Base-by-base conservation (phyloP, 371 early-diverging fungal genomes). In the Mortierella polycephala region DNA sequence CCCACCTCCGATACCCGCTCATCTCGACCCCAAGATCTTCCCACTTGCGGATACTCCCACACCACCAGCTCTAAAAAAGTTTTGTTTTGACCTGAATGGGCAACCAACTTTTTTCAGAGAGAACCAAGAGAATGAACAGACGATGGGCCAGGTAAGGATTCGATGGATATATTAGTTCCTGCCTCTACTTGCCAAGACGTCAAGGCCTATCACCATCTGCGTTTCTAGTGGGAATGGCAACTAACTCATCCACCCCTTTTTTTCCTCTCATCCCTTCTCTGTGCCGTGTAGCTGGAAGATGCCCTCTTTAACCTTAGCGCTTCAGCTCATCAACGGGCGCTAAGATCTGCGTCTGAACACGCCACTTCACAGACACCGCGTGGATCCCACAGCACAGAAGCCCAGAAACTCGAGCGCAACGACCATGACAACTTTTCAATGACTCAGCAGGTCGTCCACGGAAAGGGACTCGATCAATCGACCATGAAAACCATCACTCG, bases 31-130 rank as follows among this genome's bases (percentile, higher is more conserved):
- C 16, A 81, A 82, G 56, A 64, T 75, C 47, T 91, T 85, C 71
- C 91, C 91, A 7, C 82, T 91, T 42, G 86, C 89, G 6, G 83
- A 87, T 61, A 84, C 87, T 20, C 89, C 87, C 8, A 89, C 89
- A 12, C 91, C 91, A 2, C 86, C 85, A 1, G 85, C 86, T 12
- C 67, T 91, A 49, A 88, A 87, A 71, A 81, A 83, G 66, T 89
- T 91, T 68, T 85, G 87, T 63, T 88, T 89, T 74, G 90, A 90
- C 69, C 68, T 87, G 55, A 83, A 87, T 75, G 89, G 90, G 10
- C 82, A 87, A 44, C 87, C 87, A 11, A 87, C 87, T 18, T 76
- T 83, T 67, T 84, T 89, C 67, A 70, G 82, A 37, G 89, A 90
- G 76, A 75, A 86, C 53, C 86, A 90, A 41, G 83, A 85, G 62